phyloP scores from a whole-genome alignment of 2,329 filamentous ascomycete genomes.

The Tympanopsis confertula region DNA sequence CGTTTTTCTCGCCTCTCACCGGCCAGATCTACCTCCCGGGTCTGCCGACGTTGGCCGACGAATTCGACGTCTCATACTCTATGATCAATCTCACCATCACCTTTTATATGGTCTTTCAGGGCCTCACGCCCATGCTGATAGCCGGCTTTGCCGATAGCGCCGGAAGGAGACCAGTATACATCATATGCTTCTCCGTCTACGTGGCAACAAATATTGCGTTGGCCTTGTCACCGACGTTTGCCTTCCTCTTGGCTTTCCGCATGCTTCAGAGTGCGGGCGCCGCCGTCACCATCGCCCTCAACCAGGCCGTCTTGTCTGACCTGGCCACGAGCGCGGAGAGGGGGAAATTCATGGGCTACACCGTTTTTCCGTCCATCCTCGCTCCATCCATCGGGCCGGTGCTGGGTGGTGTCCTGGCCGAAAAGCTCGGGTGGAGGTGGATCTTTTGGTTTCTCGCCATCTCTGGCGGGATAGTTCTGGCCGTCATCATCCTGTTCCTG shows the following conservation, averaged over 20 bases:
- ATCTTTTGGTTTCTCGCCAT: neutral
- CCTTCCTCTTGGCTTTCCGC: slow-evolving; percentile 37
- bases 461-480: neutral
- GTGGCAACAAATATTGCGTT: slow-evolving; percentile 40
- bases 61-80: slow-evolving; percentile 27
- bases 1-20: slow-evolving; percentile 32
- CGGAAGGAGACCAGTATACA: slow-evolving; percentile 40
- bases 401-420: neutral
- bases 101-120: slow-evolving; percentile 49
- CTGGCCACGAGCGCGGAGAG: neutral
- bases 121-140: slow-evolving; percentile 42
- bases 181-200: slow-evolving; percentile 39
- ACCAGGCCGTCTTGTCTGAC: slow-evolving; percentile 4
- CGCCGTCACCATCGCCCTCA: slow-evolving; percentile 46
- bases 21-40: slow-evolving; percentile 43
- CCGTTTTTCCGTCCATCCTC: neutral
- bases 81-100: slow-evolving; percentile 39
- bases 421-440: neutral
- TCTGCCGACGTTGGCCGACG: slow-evolving; percentile 31
- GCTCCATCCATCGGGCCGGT: neutral
- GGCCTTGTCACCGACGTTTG: slow-evolving; percentile 34
- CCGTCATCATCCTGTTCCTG: neutral
- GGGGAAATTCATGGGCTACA: neutral
- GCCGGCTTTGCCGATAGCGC: slow-evolving; percentile 41
- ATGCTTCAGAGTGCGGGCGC: slow-evolving; percentile 46